Conservation (phyloP, 441 rosid genomes). For the Erysimum cheiri region DNA sequence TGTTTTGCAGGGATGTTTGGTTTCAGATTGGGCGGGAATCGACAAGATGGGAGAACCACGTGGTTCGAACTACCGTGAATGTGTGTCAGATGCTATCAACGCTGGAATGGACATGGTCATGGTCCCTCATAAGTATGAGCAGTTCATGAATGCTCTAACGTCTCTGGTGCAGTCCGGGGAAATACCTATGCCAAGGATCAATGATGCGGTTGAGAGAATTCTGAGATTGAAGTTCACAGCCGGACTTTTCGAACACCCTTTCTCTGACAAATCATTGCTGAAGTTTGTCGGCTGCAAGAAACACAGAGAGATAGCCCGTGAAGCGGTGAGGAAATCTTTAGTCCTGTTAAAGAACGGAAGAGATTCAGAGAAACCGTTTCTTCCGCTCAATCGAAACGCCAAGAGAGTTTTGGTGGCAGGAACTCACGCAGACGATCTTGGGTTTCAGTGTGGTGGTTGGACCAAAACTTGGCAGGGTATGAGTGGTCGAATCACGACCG, state of each 20-base stretch:
- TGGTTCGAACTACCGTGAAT: slow-evolving; percentile 64
- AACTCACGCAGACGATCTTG: slow-evolving; percentile 80
- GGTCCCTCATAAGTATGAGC: slow-evolving; percentile 61
- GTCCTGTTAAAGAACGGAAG: slow-evolving; percentile 84
- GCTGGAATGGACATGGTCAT: slow-evolving; percentile 94
- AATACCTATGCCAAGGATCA: slow-evolving; percentile 65
- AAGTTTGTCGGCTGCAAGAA: slow-evolving; percentile 72
- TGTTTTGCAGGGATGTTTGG: slow-evolving; percentile 29
- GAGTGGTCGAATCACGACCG: slow-evolving; percentile 76
- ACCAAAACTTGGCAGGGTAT: slow-evolving; percentile 66
- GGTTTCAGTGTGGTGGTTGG: slow-evolving; percentile 94
- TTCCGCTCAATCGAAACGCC: slow-evolving; percentile 68
- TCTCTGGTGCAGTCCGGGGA: slow-evolving; percentile 66
- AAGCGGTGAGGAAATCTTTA: slow-evolving; percentile 84
- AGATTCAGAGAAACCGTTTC: slow-evolving; percentile 57
- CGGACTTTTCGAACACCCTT: slow-evolving; percentile 78
- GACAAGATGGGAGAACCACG: slow-evolving; percentile 54
- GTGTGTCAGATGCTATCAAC: slow-evolving; percentile 65
- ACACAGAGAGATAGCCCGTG: slow-evolving; percentile 76
- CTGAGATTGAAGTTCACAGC: slow-evolving; percentile 76
- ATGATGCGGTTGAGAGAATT: slow-evolving; percentile 80
- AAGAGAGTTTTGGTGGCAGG: slow-evolving; percentile 73
- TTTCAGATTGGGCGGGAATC: slow-evolving; percentile 37
- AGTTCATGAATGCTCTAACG: slow-evolving; percentile 55
- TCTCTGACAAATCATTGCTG: slow-evolving; percentile 69